These are phyloP conservation scores for Paraphoma chrysanthemicola DNA, from an alignment of 2,329 filamentous ascomycete genomes.

Conservation along the genomic window DNA sequence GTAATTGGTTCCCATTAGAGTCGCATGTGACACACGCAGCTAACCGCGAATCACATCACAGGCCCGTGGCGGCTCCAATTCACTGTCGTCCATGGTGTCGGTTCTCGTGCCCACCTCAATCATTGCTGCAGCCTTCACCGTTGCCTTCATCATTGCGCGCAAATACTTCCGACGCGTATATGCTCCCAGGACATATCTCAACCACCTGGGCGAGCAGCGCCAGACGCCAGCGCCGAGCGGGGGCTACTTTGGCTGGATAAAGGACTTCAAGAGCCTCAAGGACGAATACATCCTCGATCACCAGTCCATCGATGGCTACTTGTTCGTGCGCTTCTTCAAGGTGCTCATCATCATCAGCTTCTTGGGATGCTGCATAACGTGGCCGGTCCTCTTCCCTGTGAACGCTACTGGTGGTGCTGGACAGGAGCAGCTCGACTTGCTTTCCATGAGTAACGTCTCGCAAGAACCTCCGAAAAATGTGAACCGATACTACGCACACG, in stretches of 20 bases:
- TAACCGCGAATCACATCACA: constrained; percentile 22
- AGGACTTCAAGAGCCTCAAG: constrained; percentile 51
- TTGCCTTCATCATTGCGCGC: constrained; percentile 53
- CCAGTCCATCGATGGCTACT: constrained; percentile 57
- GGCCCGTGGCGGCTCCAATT: constrained; percentile 51
- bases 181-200: constrained; percentile 55
- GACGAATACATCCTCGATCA: constrained; percentile 57
- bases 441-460: constrained; percentile 48
- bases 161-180: constrained; percentile 53
- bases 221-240: constrained; percentile 54
- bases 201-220: constrained; percentile 51
- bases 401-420: constrained; percentile 52
- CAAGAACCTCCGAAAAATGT: constrained; percentile 31
- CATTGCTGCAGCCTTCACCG: constrained; percentile 36
- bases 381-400: constrained; percentile 56
- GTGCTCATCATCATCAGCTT: constrained; percentile 52
- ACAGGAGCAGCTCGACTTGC: constrained; percentile 46
- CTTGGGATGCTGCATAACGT: constrained; percentile 52
- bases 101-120: constrained; percentile 42
- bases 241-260: constrained; percentile 63
- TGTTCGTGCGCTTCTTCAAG: constrained; percentile 57
- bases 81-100: constrained; percentile 50
- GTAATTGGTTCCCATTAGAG: neutral
- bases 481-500: constrained; percentile 55
- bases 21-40: neutral